Evolutionary conservation across 768 basidiomycete species (phyloP).

Genomic region (Pholiota conissans): DNA sequence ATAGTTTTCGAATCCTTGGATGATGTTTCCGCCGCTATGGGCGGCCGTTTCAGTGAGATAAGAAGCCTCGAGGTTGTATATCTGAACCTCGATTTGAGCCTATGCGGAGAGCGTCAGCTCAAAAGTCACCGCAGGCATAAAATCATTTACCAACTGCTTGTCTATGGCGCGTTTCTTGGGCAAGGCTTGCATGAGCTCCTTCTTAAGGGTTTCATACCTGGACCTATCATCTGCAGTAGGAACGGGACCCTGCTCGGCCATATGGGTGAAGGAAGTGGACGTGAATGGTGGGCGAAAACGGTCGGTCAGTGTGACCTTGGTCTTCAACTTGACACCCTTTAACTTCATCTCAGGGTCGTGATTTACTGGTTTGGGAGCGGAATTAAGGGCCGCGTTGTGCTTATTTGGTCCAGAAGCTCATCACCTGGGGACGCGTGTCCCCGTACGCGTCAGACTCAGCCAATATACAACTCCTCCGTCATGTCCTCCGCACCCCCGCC

Average conservation of each 20-base stretch:
- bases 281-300: slow-evolving; percentile 5
- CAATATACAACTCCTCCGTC: slow-evolving; percentile 8
- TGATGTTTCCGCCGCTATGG: slow-evolving; percentile 83
- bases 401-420: slow-evolving; percentile 27
- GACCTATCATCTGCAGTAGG: slow-evolving; percentile 67
- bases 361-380: slow-evolving; percentile 6
- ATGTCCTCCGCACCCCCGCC: slow-evolving; percentile 66
- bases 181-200: slow-evolving; percentile 72
- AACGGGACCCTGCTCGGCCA: slow-evolving; percentile 38
- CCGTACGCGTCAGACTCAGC: slow-evolving; percentile 29
- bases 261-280: slow-evolving; percentile 12
- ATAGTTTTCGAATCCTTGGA: slow-evolving; percentile 85
- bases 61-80: slow-evolving; percentile 73
- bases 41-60: slow-evolving; percentile 79
- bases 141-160: slow-evolving; percentile 67
- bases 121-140: not conserved
- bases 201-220: slow-evolving; percentile 71
- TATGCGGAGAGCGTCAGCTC: slow-evolving; percentile 24
- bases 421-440: slow-evolving; percentile 37
- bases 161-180: slow-evolving; percentile 75
- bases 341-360: slow-evolving; percentile 10
- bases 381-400: slow-evolving; percentile 18
- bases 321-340: slow-evolving; percentile 5
- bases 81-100: slow-evolving; percentile 78
- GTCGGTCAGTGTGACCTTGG: slow-evolving; percentile 7